Conservation (phyloP, 2,329 filamentous ascomycete species). For the Nemania bipapillata region DNA sequence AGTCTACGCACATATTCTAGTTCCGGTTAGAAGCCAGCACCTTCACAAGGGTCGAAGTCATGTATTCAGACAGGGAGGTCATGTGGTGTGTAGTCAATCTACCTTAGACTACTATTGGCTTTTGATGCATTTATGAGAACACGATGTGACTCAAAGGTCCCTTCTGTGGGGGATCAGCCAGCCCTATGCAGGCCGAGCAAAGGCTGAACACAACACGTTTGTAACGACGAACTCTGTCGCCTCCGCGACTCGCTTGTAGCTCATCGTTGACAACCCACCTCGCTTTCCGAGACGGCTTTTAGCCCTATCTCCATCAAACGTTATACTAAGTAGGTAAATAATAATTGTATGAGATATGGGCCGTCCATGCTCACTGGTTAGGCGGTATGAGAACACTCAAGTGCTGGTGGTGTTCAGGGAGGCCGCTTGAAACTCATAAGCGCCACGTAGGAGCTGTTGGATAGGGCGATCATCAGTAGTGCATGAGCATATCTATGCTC, state of each 20-base stretch:
- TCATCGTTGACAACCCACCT: constrained; percentile 15
- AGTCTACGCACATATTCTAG: constrained; percentile 9
- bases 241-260: constrained; percentile 18
- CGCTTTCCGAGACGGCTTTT: constrained; percentile 31
- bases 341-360: constrained; percentile 10
- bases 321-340: neutral
- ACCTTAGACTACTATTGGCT: constrained; percentile 16
- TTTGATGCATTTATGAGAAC: constrained; percentile 20
- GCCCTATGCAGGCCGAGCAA: constrained; percentile 24
- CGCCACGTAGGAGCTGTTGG: constrained; percentile 9
- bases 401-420: neutral
- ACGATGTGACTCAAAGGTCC: constrained; percentile 31
- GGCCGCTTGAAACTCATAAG: constrained; percentile 12
- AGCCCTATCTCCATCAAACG: constrained; percentile 5
- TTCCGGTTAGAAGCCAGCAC: neutral
- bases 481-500: neutral
- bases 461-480: constrained; percentile 6
- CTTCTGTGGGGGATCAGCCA: constrained; percentile 20
- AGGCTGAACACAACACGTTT: constrained; percentile 12
- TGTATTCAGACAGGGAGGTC: constrained; percentile 22
- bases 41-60: constrained; percentile 19
- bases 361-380: neutral
- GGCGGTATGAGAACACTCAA: neutral
- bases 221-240: neutral
- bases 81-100: constrained; percentile 16